Percentiles rank a stretch among this genome's conserved stretches.
Conservation (phyloP, 805 yeast species). For the Wickerhamiella shivajii region DNA sequence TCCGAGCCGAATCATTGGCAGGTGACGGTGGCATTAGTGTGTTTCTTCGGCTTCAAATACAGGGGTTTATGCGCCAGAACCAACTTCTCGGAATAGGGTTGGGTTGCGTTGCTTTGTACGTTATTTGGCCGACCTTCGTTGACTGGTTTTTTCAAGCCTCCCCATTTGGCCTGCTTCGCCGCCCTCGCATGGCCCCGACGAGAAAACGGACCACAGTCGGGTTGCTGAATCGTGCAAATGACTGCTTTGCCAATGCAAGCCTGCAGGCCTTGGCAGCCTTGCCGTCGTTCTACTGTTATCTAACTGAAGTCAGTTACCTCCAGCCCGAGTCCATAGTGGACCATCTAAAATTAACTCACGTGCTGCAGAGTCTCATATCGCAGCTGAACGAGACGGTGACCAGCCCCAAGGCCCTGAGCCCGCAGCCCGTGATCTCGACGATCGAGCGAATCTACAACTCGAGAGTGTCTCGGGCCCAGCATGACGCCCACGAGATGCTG, state of each 20-base stretch:
- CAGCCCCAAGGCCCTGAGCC: constrained; percentile 42
- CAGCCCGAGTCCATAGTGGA: constrained; percentile 6
- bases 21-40: no score
- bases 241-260: constrained; percentile 85
- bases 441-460: constrained; percentile 62
- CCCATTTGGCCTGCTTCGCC: constrained; percentile 1
- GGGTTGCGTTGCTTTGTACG: not conserved
- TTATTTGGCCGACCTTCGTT: constrained; percentile 7
- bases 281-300: constrained; percentile 16
- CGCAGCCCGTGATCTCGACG: constrained; percentile 63
- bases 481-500: constrained; percentile 89
- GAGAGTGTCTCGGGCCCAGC: constrained; percentile 66
- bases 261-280: constrained; percentile 41
- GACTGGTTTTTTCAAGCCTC: constrained; percentile 1
- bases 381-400: constrained; percentile 49
- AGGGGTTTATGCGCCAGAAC: no score
- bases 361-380: constrained; percentile 13
- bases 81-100: not conserved
- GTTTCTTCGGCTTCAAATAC: no score
- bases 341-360: constrained; percentile 14
- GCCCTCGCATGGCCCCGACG: constrained; percentile 2
- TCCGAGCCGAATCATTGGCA: no score
- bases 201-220: constrained; percentile 45
- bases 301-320: constrained; percentile 11
- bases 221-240: constrained; percentile 64